Evolutionary conservation across 345 rosid species (phyloP).

Genomic region (Litchi chinensis): DNA sequence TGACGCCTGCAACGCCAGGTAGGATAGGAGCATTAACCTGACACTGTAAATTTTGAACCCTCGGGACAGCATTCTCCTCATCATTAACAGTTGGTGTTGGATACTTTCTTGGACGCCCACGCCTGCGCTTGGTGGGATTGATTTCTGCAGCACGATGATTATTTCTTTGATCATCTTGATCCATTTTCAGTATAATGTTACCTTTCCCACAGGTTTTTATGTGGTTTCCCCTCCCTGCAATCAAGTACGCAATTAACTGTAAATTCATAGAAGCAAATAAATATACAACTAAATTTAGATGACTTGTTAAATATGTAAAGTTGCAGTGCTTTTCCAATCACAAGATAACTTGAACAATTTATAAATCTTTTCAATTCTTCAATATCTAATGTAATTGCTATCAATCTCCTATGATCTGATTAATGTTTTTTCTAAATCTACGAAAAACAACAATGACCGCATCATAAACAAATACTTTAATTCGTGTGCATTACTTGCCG

Average conservation of each 20-base stretch:
- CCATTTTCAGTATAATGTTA: constrained; percentile 36
- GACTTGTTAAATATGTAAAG: background rate
- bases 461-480: too few relatives aligned
- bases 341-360: background rate
- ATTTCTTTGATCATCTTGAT: constrained; percentile 47
- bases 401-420: background rate
- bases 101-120: constrained; percentile 86
- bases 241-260: background rate
- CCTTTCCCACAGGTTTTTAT: constrained; percentile 14
- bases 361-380: background rate
- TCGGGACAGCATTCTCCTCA: constrained; percentile 24
- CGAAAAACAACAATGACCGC: background rate
- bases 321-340: background rate
- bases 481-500: background rate
- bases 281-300: too few relatives aligned
- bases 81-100: constrained; percentile 32
- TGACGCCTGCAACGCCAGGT: constrained; percentile 36
- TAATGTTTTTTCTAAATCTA: background rate
- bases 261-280: constrained; percentile 14
- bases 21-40: constrained; percentile 38
- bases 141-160: constrained; percentile 44
- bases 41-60: constrained; percentile 27
- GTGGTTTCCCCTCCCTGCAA: constrained; percentile 23
- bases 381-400: background rate
- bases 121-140: constrained; percentile 61